Evolutionary conservation across 495 filamentous ascomycete genomes (phyloP), one percentile per base, ranked within the genome.

Genomic region (Cetradonia linearis): DNA sequence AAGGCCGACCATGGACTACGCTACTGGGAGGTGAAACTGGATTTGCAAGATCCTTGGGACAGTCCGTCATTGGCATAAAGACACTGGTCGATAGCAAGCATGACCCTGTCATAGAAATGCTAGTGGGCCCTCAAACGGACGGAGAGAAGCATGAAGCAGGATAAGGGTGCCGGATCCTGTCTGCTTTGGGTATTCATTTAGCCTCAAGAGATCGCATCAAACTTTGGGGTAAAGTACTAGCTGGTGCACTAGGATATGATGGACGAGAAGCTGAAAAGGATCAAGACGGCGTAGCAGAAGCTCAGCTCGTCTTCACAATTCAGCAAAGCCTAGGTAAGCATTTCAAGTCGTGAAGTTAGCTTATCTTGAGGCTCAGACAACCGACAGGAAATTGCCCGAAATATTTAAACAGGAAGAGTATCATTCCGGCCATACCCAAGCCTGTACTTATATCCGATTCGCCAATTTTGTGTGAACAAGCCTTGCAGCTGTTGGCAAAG

Each of bases 391-490:
- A 91, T 62, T 92, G 88, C 66, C 89, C 89, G 0, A 94, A 92
- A 72, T 92, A 94, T 63, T 63, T 93, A 25, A 91, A 89, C 71
- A 80, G 79, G 62, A 89, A 86, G 67, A 74, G 75, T 28, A 82
- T 91, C 44, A 56, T 74, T 5, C 78, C 81, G 3, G 75, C 77
- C 36, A 57, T 76, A 1, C 77, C 82, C 20, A 61, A 68, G 5
- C 83, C 86, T 10, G 71, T 69, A 34, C 71, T 86, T 20, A 64
- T 81, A 2, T 79, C 77, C 20, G 70, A 75, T 38, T 73, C 76
- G 6, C 66, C 69, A 23, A 65, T 73, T 34, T 61, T 83, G 1
- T 56, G 67, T 18, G 63, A 68, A 27, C 70, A 73, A 46, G 86
- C 86, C 13, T 53, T 88, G 10, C 67, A 74, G 6, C 68, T 92